Conservation (phyloP, 75 land plant genomes). For the Isoetes taiwanensis region DNA sequence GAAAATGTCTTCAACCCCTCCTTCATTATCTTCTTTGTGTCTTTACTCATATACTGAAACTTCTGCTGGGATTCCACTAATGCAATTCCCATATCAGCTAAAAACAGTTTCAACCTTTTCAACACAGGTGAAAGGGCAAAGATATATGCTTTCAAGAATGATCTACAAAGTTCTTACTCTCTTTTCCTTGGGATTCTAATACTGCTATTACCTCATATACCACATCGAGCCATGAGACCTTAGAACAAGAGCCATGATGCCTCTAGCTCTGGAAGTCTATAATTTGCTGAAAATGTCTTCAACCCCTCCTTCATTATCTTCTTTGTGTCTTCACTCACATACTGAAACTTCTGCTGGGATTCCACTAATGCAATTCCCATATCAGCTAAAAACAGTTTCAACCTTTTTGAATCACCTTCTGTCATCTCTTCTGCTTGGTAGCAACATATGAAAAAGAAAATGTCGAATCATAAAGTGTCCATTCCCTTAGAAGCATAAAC, state of each 20-base stretch:
- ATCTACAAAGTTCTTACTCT: too few species aligned
- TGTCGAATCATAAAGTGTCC: conserved; percentile 94
- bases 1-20: conserved; percentile 55
- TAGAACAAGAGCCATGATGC: conserved; percentile 62
- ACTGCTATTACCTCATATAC: conserved; percentile 86
- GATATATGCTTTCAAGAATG: too few species aligned
- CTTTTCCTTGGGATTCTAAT: too few species aligned
- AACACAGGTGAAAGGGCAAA: too few species aligned
- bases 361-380: conserved; percentile 89
- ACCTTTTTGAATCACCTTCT: conserved; percentile 68
- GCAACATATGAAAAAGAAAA: conserved; percentile 75
- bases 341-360: conserved; percentile 81
- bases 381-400: conserved; percentile 70
- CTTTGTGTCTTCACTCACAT: conserved; percentile 74
- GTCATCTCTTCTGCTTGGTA: conserved; percentile 87
- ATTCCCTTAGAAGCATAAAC: conserved; percentile 80
- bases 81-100: conserved; percentile 86
- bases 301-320: conserved; percentile 64
- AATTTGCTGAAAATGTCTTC: conserved; percentile 50
- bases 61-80: conserved; percentile 82
- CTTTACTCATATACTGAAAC: conserved; percentile 80
- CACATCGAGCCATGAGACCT: conserved; percentile 87
- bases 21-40: conserved; percentile 58
- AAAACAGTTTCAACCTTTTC: conserved; percentile 69
- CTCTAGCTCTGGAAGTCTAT: conserved; percentile 63